These are phyloP conservation scores for Paraphoma sp. DNA, from an alignment of 2,329 filamentous ascomycete species.

Conservation along the genomic window DNA sequence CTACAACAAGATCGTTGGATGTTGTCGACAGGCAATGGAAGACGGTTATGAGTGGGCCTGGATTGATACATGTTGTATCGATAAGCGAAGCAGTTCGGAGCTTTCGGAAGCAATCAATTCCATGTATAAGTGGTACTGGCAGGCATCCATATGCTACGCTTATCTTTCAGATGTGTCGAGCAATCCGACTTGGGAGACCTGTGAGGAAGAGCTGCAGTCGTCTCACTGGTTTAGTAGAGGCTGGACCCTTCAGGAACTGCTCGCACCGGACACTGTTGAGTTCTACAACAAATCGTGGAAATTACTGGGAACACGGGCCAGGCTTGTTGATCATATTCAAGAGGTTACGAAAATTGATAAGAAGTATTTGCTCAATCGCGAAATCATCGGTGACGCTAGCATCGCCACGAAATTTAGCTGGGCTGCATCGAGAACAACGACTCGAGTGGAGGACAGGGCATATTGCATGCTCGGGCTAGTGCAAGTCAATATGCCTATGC, in stretches of 20 bases:
- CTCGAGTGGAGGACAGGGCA: conserved; percentile 25
- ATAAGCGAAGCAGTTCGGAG: background rate
- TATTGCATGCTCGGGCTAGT: conserved; percentile 30
- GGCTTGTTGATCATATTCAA: background rate
- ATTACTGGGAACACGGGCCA: background rate
- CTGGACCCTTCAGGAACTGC: background rate
- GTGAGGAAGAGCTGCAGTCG: background rate
- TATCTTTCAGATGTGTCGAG: background rate
- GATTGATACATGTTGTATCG: background rate
- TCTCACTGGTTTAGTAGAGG: background rate
- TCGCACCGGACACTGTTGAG: background rate
- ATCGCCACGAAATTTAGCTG: conserved; percentile 9
- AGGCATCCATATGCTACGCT: background rate
- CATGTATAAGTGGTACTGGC: background rate
- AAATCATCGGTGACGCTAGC: background rate
- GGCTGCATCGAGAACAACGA: conserved; percentile 22
- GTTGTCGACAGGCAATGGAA: background rate
- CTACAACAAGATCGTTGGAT: background rate
- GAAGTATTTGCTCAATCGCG: background rate
- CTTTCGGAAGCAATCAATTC: background rate
- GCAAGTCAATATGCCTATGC: conserved; percentile 22
- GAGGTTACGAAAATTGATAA: background rate
- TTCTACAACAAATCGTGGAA: background rate
- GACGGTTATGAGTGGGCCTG: background rate
- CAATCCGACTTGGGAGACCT: background rate